phyloP scores from a whole-genome alignment of 371 early-diverging fungal species.

The Apophysomyces ossiformis region DNA sequence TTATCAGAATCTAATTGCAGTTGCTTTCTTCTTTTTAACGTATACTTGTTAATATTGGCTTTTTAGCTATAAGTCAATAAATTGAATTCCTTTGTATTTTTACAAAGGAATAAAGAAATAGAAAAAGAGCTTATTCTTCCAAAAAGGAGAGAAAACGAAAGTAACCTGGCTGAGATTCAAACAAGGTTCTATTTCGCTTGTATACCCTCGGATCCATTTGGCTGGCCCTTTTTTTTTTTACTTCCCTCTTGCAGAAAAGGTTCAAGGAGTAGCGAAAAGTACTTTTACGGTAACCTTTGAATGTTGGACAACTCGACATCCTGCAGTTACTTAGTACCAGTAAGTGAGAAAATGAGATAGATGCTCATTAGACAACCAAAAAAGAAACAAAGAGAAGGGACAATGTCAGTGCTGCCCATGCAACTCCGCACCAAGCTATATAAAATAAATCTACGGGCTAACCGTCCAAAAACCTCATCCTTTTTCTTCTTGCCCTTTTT shows the following conservation, averaged over 20 bases:
- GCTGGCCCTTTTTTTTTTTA: not conserved
- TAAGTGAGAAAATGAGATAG: not conserved
- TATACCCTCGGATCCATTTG: not conserved
- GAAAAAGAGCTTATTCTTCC: not conserved
- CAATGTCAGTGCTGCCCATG: not conserved
- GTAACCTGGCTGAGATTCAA: not conserved
- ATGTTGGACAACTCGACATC: not conserved
- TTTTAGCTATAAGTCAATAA: too few relatives aligned
- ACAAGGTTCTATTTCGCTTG: not conserved
- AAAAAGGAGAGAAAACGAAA: not conserved
- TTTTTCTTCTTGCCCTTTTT: constrained; percentile 3
- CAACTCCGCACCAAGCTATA: constrained; percentile 8
- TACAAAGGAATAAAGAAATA: not conserved
- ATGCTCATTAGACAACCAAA: not conserved
- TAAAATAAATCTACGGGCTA: not conserved
- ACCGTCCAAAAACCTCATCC: not conserved
- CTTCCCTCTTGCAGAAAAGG: not conserved
- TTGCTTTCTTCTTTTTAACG: too few relatives aligned
- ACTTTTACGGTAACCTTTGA: not conserved
- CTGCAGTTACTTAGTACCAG: not conserved
- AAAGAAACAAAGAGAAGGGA: not conserved
- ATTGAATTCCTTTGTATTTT: too few relatives aligned
- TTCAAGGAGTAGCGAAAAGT: not conserved
- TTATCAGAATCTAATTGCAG: too few relatives aligned
- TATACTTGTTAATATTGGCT: too few relatives aligned